Base-by-base conservation (phyloP, 305 asterid species). In the Stenogyne calaminthoides region DNA sequence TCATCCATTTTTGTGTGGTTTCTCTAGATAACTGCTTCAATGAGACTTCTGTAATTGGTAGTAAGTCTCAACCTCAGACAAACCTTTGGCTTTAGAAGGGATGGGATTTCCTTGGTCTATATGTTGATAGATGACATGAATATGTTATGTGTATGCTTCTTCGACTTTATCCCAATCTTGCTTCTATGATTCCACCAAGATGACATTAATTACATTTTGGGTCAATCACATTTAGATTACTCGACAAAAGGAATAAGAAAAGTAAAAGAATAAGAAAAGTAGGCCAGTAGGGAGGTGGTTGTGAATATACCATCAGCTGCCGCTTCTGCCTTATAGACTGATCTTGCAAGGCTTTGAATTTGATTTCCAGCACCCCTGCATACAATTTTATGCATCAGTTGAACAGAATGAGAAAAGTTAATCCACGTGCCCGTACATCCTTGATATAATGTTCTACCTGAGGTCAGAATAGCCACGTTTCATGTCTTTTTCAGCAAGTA, bases 401-500 rank as follows among this genome's bases (percentile, higher is more conserved):
- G 27, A 69, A 81, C 63, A 51, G 70, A 73, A 67, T 11, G 71
- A 81, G 46, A 59, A 78, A 73, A 25, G 49, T n/a, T 70, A 61
- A 51, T 72, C 63, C 36, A 44, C 12, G 34, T 32, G 57, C 34
- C 59, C 66, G 67, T 69, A 57, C 73, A 40, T n/a, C 66, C 37
- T 44, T 54, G 78, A 63, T 75, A 51, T 14, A 54, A 25, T 79
- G 51, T 46, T 62, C 64, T 87, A 93, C 98, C 57, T 85, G 81
- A 91, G 89, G 65, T 87, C 80, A 64, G 83, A 81, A 80, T 80
- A 88, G 78, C 99, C 97, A 55, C 76, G 84, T 68, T 73, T 75
- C 99, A 94, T 90, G 68, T 91, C 99, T 74, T 58, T 90, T 80
- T 88, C 95, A 78, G 99, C 99, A 40, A 91, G 90, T 25, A 86